phyloP scores from a whole-genome alignment of 257 asterid genomes.

The Rhazya stricta region DNA sequence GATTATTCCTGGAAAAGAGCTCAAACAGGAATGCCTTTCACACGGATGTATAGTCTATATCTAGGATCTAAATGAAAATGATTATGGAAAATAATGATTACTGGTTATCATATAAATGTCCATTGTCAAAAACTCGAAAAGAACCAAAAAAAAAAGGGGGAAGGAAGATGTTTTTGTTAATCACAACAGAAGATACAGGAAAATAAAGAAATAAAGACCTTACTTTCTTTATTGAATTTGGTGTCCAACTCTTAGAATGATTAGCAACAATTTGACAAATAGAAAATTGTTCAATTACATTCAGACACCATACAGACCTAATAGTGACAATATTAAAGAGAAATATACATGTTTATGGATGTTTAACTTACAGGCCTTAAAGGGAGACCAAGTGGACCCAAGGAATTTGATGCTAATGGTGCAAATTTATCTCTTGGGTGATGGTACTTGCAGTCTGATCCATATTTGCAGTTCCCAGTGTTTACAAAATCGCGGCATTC shows the following conservation, averaged over 20 bases:
- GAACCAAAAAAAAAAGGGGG: not conserved
- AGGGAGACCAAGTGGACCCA: slow-evolving; percentile 67
- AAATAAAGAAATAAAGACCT: not conserved
- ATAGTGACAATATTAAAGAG: not conserved
- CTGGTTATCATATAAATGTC: too few species aligned
- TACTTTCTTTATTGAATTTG: not conserved
- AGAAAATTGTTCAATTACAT: not conserved
- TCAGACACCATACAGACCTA: not conserved
- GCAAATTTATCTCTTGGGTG: slow-evolving; percentile 54
- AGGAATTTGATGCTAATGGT: slow-evolving; percentile 34
- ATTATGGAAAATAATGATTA: not conserved
- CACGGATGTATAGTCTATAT: not conserved
- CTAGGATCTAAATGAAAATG: not conserved
- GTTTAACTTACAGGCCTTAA: slow-evolving; percentile 43
- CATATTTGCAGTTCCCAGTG: slow-evolving; percentile 60
- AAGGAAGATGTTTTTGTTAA: not conserved
- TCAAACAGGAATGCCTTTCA: not conserved
- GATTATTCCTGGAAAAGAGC: not conserved
- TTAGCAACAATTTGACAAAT: not conserved
- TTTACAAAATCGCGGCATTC: slow-evolving; percentile 61
- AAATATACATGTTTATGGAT: not conserved
- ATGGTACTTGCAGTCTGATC: slow-evolving; percentile 59
- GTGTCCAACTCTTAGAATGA: not conserved
- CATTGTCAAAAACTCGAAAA: not conserved
- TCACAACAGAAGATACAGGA: not conserved